Evolutionary conservation across 1,139 yeast species (phyloP).

Genomic region (Diutina siamensis): DNA sequence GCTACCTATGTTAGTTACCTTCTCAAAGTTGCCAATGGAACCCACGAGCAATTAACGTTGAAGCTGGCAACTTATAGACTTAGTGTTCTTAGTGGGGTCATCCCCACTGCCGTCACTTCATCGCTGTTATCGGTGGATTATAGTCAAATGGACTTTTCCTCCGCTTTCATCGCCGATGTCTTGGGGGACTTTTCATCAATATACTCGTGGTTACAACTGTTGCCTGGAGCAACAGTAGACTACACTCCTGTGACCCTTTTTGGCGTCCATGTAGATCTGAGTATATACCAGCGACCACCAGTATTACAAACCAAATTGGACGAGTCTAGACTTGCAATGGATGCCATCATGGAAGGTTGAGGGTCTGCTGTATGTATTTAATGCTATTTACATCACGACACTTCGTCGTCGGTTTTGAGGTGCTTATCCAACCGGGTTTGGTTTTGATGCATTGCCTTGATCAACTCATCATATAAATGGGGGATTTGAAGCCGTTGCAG

Average conservation of each 20-base stretch:
- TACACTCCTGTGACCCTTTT: background rate
- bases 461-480: constrained; percentile 1
- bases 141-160: background rate
- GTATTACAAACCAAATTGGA: background rate
- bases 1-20: background rate
- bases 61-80: constrained; percentile 1
- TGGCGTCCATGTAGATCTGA: background rate
- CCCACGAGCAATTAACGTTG: background rate
- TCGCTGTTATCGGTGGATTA: background rate
- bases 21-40: background rate
- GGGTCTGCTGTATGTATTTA: background rate
- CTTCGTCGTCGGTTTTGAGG: background rate
- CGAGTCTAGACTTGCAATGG: background rate
- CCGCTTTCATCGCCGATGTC: background rate
- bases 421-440: background rate
- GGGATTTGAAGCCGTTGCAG: background rate
- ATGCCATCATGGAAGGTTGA: background rate
- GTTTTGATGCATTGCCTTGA: background rate
- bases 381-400: background rate
- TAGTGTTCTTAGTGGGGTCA: background rate
- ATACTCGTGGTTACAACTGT: background rate
- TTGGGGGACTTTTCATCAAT: background rate
- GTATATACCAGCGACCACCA: background rate
- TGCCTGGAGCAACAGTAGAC: background rate
- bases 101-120: background rate